Conservation (phyloP, 306 rosid genomes). For the Ceratonia siliqua region DNA sequence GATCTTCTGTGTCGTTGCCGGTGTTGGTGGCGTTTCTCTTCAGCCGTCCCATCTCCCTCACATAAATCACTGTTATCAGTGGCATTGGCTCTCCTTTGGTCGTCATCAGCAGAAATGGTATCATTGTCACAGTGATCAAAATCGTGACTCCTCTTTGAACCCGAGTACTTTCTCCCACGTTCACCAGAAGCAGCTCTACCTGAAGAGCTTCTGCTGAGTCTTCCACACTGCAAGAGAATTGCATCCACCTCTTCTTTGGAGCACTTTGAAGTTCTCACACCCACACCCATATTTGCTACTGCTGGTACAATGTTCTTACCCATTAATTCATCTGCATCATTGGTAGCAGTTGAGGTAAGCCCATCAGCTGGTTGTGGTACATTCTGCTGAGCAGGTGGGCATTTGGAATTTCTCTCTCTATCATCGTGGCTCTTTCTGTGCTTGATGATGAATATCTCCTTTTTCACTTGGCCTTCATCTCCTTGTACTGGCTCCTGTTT, state of each 20-base stretch:
- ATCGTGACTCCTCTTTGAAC: constrained; percentile 91
- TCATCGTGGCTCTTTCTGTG: constrained; percentile 88
- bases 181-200: constrained; percentile 56
- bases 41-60: constrained; percentile 41
- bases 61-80: constrained; percentile 37
- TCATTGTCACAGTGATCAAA: constrained; percentile 69
- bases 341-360: background rate
- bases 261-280: constrained; percentile 85
- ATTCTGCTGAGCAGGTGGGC: constrained; percentile 32
- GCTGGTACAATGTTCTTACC: too few species aligned
- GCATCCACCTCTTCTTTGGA: constrained; percentile 94
- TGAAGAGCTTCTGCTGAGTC: constrained; percentile 93
- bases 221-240: constrained; percentile 88
- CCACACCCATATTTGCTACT: constrained; percentile 39
- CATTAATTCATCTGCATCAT: too few species aligned
- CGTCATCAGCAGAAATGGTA: constrained; percentile 44
- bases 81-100: constrained; percentile 36
- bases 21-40: constrained; percentile 50
- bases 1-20: constrained; percentile 65
- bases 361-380: constrained; percentile 15
- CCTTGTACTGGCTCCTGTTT: constrained; percentile 31
- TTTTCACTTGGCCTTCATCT: constrained; percentile 48
- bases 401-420: constrained; percentile 50
- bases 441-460: constrained; percentile 76
- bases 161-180: constrained; percentile 75